Base-by-base conservation (phyloP, 2,329 filamentous ascomycete species). In the Calonectria montana region DNA sequence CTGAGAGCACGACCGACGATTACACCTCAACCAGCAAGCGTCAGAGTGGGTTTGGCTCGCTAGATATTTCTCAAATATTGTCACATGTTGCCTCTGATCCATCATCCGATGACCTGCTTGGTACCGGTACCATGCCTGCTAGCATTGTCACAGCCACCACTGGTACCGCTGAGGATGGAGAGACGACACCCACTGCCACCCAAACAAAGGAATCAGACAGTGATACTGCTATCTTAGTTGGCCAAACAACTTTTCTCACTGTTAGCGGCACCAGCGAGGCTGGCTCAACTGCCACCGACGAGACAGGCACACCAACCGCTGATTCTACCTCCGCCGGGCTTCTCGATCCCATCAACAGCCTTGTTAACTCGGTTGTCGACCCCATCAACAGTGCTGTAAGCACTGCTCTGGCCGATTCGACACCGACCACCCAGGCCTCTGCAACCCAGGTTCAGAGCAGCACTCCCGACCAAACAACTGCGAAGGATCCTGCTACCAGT, bases 141-240 rank as follows among this genome's bases (percentile, higher is more conserved):
- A 37, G 15, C 3, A 21, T 37, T n/a, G 29, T 16, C 31, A 35
- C n/a, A 3, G 29, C 29, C 21, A 57, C 53, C 3, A 55, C 53
- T 7, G 29, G 29, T n/a, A 16, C 4, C 9, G 29, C 25, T 2
- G 53, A 35, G 7, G 9, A 18, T 3, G 31, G 13, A 7, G 21
- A 10, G 10, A 6, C 53, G 4, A 37, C 53, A 2, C 16, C 31
- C 23, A 31, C 53, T 7, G 53, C n/a, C 53, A 57, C 53, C n/a
- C 53, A 21, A 4, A 6, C 15, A 4, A 67, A 45, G 13, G 63
- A 69, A 3, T 65, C 72, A 7, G 75, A 76, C 13, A 67, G 75
- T n/a, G 76, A 77, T 18, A 78, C 76, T 41, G 74, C 74, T 6
- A 79, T 81, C 59, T 72, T 81, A 9, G 67, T 77, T 53, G 78